Percentiles rank a stretch among this genome's conserved stretches.
phyloP scores from a whole-genome alignment of 352 stramenopile species.

The Phytophthora constricta region DNA sequence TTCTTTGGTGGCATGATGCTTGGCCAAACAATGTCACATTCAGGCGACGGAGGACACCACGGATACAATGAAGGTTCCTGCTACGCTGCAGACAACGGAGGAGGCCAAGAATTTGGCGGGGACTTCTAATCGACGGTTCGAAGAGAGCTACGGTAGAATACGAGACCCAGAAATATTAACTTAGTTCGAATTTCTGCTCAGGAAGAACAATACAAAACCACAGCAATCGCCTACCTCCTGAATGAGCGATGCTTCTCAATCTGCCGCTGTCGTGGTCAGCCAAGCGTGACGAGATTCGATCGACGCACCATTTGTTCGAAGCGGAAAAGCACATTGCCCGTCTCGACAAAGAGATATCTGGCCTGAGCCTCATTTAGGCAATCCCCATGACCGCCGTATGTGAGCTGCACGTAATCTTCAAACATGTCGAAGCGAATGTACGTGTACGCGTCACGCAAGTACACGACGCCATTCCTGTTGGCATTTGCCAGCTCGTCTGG shows the following conservation, averaged over 20 bases:
- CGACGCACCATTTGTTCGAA: conserved; percentile 52
- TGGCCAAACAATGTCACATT: conserved; percentile 23
- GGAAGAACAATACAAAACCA: background rate
- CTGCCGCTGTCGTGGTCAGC: conserved; percentile 18
- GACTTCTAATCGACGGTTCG: conserved; percentile 28
- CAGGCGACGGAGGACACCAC: conserved; percentile 14
- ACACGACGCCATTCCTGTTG: conserved; percentile 42
- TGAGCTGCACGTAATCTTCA: conserved; percentile 43
- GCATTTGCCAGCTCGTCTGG: conserved; percentile 32
- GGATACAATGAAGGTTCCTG: conserved; percentile 11
- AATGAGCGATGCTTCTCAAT: too few species aligned
- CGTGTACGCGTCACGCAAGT: conserved; percentile 48
- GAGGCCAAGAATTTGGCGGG: conserved; percentile 37
- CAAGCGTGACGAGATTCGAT: conserved; percentile 37
- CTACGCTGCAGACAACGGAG: conserved; percentile 16
- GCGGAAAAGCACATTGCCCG: conserved; percentile 46
- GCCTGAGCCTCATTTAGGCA: conserved; percentile 44
- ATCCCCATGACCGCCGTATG: conserved; percentile 46
- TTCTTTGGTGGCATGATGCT: conserved; percentile 34
- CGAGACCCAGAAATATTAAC: conserved; percentile 21
- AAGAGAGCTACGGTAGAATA: background rate
- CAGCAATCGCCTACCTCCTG: background rate
- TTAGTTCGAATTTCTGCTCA: conserved; percentile 11
- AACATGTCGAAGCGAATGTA: conserved; percentile 57
- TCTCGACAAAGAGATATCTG: conserved; percentile 50